Evolutionary conservation across 768 basidiomycete genomes (phyloP).

Genomic region (Podaxis rugospora): DNA sequence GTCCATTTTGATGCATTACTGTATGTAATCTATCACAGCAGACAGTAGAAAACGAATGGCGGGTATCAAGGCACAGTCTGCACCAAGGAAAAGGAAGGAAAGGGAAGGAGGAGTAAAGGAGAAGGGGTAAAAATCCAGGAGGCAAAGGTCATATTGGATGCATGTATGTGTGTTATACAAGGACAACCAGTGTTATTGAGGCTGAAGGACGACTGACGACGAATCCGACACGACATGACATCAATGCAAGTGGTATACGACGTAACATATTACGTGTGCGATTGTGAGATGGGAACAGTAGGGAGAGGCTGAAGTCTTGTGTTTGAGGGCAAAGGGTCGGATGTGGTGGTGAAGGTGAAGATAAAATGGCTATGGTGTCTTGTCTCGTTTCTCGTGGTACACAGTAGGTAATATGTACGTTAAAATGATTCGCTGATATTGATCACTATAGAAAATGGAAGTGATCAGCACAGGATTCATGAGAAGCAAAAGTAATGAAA

Average conservation of each 20-base stretch:
- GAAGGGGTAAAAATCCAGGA: not conserved
- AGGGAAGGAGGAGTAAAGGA: not conserved
- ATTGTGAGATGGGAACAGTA: not conserved
- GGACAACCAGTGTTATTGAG: not conserved
- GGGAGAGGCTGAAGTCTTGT: not conserved
- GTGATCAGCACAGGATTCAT: not conserved
- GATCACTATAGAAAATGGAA: not conserved
- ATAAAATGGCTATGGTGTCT: slow-evolving; percentile 1
- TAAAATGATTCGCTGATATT: slow-evolving; percentile 4
- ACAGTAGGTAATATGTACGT: slow-evolving; percentile 12
- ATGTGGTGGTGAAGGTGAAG: not conserved
- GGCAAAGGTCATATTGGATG: not conserved
- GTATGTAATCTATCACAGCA: slow-evolving; percentile 10
- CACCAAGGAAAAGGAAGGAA: not conserved
- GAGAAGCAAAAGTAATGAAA: not conserved
- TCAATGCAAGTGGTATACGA: slow-evolving; percentile 9
- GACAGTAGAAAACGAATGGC: not conserved
- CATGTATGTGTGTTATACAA: not conserved
- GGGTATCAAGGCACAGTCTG: slow-evolving; percentile 3
- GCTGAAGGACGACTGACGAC: not conserved
- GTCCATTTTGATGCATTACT: slow-evolving; percentile 9
- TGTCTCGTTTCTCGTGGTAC: slow-evolving; percentile 11
- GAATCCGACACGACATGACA: slow-evolving; percentile 3
- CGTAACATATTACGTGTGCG: slow-evolving; percentile 3
- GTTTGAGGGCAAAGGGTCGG: not conserved